A percentile compares a stretch with the other conserved stretches of the same genome.
These are phyloP conservation scores for Pyrenochaeta sp. DNA, from an alignment of 2,329 filamentous ascomycete species.

Conservation along the genomic window DNA sequence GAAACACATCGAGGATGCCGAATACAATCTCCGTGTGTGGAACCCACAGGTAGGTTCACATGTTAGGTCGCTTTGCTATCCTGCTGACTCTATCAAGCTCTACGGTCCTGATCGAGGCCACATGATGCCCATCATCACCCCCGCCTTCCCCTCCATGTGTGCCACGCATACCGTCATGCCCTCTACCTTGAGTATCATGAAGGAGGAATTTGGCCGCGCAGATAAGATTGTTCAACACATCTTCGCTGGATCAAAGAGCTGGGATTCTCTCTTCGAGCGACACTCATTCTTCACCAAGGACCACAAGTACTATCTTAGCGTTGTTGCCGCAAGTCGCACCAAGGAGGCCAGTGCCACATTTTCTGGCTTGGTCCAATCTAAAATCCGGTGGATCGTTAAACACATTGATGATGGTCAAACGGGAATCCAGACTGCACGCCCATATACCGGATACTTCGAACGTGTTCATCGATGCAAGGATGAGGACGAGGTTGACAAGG, in stretches of 20 bases:
- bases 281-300: slow-evolving; percentile 92
- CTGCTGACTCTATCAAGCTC: slow-evolving; percentile 58
- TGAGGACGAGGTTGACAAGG: slow-evolving; percentile 67
- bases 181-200: slow-evolving; percentile 85
- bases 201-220: slow-evolving; percentile 80
- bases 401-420: slow-evolving; percentile 81
- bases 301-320: slow-evolving; percentile 94
- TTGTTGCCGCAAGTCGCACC: slow-evolving; percentile 81
- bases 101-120: slow-evolving; percentile 84
- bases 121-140: slow-evolving; percentile 97
- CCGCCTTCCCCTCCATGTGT: slow-evolving; percentile 97
- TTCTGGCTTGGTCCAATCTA: slow-evolving; percentile 93
- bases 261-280: slow-evolving; percentile 88
- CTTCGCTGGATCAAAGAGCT: slow-evolving; percentile 75
- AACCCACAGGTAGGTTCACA: slow-evolving; percentile 76
- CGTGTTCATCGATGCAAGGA: slow-evolving; percentile 74
- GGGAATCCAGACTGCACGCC: slow-evolving; percentile 79
- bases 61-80: slow-evolving; percentile 11
- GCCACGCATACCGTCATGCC: slow-evolving; percentile 91
- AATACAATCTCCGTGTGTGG: slow-evolving; percentile 86
- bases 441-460: slow-evolving; percentile 93
- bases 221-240: slow-evolving; percentile 81
- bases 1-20: slow-evolving; percentile 84
- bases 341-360: slow-evolving; percentile 87
- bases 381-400: slow-evolving; percentile 83